Evolutionary conservation across 2,329 filamentous ascomycete genomes (phyloP).

Genomic region (Grosmannia penicillata): DNA sequence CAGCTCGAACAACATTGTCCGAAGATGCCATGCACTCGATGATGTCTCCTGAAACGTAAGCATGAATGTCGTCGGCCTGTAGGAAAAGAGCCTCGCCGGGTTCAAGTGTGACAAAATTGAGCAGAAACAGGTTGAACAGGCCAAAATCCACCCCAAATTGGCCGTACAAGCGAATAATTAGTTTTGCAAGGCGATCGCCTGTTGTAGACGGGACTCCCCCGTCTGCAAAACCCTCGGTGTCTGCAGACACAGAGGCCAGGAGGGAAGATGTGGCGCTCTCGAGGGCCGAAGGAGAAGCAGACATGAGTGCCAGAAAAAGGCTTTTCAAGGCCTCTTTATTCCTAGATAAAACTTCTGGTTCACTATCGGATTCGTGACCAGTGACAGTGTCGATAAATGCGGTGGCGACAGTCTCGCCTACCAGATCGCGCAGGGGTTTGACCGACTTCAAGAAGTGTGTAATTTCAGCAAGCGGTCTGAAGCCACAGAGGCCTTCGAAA

Average conservation of each 20-base stretch:
- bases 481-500: conserved; percentile 92
- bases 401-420: conserved; percentile 48
- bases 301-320: conserved; percentile 70
- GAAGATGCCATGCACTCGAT: conserved; percentile 98
- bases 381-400: conserved; percentile 39
- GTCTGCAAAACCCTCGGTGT: conserved; percentile 56
- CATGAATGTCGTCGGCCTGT: conserved; percentile 92
- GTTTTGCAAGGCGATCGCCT: conserved; percentile 57
- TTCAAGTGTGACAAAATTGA: conserved; percentile 82
- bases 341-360: conserved; percentile 21
- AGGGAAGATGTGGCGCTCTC: conserved; percentile 52
- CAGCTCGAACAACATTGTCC: conserved; percentile 96
- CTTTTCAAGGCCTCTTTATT: conserved; percentile 70
- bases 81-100: conserved; percentile 93
- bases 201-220: conserved; percentile 52
- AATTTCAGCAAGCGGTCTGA: conserved; percentile 77
- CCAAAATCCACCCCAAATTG: conserved; percentile 87
- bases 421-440: conserved; percentile 44
- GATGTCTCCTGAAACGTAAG: conserved; percentile 85
- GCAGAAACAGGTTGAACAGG: conserved; percentile 89
- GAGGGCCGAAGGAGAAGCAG: conserved; percentile 51
- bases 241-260: conserved; percentile 45
- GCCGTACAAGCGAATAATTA: conserved; percentile 62
- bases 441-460: conserved; percentile 58
- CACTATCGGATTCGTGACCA: conserved; percentile 24